phyloP scores from a whole-genome alignment of 2,329 filamentous ascomycete genomes.

The Metarhizium sp. region DNA sequence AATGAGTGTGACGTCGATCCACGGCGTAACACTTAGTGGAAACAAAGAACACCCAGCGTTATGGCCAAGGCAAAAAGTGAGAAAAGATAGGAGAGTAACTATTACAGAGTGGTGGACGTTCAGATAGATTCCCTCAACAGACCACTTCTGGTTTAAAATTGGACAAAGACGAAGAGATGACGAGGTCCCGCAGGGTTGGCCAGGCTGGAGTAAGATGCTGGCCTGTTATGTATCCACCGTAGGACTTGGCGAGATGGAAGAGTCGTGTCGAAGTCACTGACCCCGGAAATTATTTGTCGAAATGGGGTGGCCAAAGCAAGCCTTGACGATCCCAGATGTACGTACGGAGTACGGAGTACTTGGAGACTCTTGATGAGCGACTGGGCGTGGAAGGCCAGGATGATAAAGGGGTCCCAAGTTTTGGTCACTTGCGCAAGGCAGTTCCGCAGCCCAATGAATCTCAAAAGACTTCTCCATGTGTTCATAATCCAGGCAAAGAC shows the following conservation, averaged over 20 bases:
- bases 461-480: not conserved
- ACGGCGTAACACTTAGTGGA: not conserved
- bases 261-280: not conserved
- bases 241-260: not conserved
- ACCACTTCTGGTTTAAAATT: constrained; percentile 3
- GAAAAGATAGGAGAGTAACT: not conserved
- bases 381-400: not conserved
- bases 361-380: not conserved
- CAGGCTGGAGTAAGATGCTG: not conserved
- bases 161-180: constrained; percentile 1
- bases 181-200: constrained; percentile 3
- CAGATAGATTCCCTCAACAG: not conserved
- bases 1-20: constrained; percentile 1
- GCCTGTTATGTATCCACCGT: constrained; percentile 3
- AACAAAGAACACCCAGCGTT: not conserved
- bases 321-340: not conserved
- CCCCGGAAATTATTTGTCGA: not conserved
- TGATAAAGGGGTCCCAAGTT: not conserved
- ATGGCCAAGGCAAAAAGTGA: not conserved
- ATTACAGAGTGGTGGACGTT: not conserved
- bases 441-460: not conserved
- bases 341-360: too few species aligned
- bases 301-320: not conserved
- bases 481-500: not conserved
- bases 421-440: not conserved